Evolutionary conservation across 2,329 filamentous ascomycete species (phyloP), one percentile per base, ranked within the genome.

Genomic region (Orbilia ellipsospora): DNA sequence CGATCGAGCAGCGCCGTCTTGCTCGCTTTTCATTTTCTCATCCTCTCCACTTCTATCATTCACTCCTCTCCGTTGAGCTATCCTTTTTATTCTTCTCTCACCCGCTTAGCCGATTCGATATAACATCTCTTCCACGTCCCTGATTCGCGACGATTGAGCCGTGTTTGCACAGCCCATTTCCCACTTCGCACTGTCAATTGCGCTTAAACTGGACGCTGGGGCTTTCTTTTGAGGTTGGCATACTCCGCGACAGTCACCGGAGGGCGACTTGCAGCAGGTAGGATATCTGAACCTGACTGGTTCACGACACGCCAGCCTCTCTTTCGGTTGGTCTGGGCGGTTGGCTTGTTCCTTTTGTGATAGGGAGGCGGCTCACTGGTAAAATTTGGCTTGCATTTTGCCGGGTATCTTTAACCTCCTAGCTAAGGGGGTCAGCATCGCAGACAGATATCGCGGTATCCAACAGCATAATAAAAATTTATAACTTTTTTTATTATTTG

Each of bases 51-150:
- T 31, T 60, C 68, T 52, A 12, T 13, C 20, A 20, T 52, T 52
- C 20, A 20, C 16, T 23, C 48, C 52, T 60, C 61, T 62, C 63
- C 40, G 44, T n/a, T 50, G 55, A 42, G 48, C 56, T 67, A 62
- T 68, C 54, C 40, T 74, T 63, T 56, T 63, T 63, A 63, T 51
- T 68, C 64, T 40, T 44, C 23, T 54, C 55, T 68, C 64, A 16
- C 52, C 55, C 42, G 70, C 70, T 45, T 61, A 62, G 69, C 69
- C 55, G 69, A 73, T 62, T 66, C 31, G 62, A 66, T 66, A n/a
- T 65, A 61, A 40, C n/a, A 48, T 26, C 56, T 42, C 62, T 44
- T 55, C 51, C 59, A 31, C 50, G 62, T 57, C 40, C 50, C 52
- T 66, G 69, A 55, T 73, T 73, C 55, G 55, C 62, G 51, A 59